Conservation (phyloP, 23 red algal species). For the Pyropia haitanensis region DNA sequence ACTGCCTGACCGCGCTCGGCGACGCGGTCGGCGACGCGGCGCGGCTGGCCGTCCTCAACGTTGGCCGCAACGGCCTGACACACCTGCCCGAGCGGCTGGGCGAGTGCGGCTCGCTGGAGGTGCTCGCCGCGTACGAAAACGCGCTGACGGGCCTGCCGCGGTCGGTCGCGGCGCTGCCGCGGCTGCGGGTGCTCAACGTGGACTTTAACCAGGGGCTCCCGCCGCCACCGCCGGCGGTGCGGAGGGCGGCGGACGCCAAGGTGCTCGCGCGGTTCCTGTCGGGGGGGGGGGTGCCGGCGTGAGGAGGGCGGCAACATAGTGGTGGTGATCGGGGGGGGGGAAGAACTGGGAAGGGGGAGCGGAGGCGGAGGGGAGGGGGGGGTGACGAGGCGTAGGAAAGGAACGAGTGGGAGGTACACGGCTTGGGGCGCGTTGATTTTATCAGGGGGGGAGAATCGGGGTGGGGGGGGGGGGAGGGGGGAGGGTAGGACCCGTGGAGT, state of each 20-base stretch:
- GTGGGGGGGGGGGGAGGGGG: too few species aligned
- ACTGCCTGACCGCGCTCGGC: conserved; percentile 32
- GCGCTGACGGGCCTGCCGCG: conserved; percentile 44
- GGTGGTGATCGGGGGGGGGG: too few species aligned
- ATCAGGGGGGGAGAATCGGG: too few species aligned
- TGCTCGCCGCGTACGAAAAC: conserved; percentile 88
- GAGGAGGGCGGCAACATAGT: too few species aligned
- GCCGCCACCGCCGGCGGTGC: conserved; percentile 29
- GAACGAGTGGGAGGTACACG: too few species aligned
- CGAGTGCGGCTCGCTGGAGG: conserved; percentile 26
- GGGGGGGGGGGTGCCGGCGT: too few species aligned
- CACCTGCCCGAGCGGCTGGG: conserved; percentile 54
- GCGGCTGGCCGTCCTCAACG: conserved; percentile 58
- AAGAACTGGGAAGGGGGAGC: too few species aligned
- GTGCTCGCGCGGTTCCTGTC: conserved; percentile 26
- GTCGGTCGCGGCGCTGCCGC: conserved; percentile 12
- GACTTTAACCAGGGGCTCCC: conserved; percentile 37
- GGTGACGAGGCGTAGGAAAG: too few species aligned
- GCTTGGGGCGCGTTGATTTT: too few species aligned
- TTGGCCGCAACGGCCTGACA: conserved; percentile 80
- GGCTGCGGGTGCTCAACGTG: conserved; percentile 46
- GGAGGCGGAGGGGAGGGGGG: too few species aligned
- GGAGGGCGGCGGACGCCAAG: conserved; percentile 7
- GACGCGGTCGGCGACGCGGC: conserved; percentile 29
- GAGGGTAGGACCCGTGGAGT: too few species aligned